A percentile compares a stretch with the other conserved stretches of the same genome.
phyloP scores from a whole-genome alignment of 2,329 filamentous ascomycete genomes.

The Rhytidhysteron rufulum region DNA sequence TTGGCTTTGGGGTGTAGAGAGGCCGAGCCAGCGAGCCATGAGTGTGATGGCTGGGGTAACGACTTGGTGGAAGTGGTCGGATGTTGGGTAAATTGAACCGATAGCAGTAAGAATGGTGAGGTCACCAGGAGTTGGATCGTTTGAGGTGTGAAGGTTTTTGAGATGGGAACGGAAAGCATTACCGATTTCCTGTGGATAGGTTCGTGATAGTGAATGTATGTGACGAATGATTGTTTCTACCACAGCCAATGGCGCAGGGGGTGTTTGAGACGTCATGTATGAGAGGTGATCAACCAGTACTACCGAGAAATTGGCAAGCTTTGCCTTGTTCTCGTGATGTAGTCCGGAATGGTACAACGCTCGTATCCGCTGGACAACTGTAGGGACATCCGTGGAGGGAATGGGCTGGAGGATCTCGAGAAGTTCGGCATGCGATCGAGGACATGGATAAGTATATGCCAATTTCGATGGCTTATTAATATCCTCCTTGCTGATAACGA shows the following conservation, averaged over 20 bases:
- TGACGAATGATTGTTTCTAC: conserved; percentile 83
- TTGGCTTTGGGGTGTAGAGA: conserved; percentile 64
- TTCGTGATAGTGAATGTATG: conserved; percentile 86
- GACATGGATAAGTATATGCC: conserved; percentile 83
- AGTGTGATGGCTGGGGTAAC: conserved; percentile 84
- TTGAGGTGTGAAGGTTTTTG: conserved; percentile 49
- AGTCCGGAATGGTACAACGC: conserved; percentile 90
- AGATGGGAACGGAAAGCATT: conserved; percentile 75
- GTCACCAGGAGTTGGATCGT: conserved; percentile 63
- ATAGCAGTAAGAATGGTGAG: conserved; percentile 80
- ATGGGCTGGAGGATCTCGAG: conserved; percentile 61
- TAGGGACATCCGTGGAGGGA: conserved; percentile 63
- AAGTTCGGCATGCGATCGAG: conserved; percentile 71
- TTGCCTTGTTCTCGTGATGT: conserved; percentile 77
- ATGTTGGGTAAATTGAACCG: conserved; percentile 83
- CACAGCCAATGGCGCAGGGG: conserved; percentile 59
- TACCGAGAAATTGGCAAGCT: conserved; percentile 66
- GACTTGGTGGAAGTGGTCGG: conserved; percentile 95
- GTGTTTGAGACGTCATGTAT: conserved; percentile 51
- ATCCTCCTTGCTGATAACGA: conserved; percentile 39
- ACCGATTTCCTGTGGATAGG: conserved; percentile 73
- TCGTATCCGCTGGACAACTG: conserved; percentile 82
- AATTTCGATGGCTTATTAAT: conserved; percentile 50
- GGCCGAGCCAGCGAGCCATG: conserved; percentile 78
- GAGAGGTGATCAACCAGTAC: conserved; percentile 65